Conservation (phyloP, 495 filamentous ascomycete genomes). For the Talaromyces thailandensis region DNA sequence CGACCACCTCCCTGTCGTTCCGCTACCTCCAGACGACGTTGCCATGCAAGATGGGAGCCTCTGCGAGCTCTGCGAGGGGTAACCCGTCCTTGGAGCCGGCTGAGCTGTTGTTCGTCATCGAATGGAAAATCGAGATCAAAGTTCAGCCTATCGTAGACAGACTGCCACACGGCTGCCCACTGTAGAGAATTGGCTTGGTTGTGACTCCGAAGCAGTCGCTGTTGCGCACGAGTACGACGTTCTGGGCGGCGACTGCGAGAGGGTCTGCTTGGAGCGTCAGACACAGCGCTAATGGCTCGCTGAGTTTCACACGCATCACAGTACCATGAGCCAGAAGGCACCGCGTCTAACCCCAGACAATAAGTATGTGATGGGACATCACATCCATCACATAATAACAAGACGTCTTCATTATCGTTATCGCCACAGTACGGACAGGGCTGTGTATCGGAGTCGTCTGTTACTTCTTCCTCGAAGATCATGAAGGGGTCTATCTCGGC, state of each 20-base stretch:
- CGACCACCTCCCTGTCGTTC: constrained; percentile 65
- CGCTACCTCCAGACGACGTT: constrained; percentile 72
- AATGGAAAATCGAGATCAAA: constrained; percentile 87
- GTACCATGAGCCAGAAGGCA: constrained; percentile 74
- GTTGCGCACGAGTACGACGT: constrained; percentile 44
- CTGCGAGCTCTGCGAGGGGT: constrained; percentile 56
- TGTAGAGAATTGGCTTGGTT: constrained; percentile 38
- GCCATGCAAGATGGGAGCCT: constrained; percentile 62
- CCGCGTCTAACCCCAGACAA: constrained; percentile 67
- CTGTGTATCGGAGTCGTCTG: constrained; percentile 48
- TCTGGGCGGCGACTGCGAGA: constrained; percentile 25
- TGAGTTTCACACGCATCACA: constrained; percentile 64
- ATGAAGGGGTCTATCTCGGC: constrained; percentile 78
- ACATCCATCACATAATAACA: constrained; percentile 84
- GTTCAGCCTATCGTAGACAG: constrained; percentile 55
- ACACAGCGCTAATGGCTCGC: constrained; percentile 32
- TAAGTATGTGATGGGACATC: constrained; percentile 76
- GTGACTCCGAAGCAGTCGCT: constrained; percentile 27
- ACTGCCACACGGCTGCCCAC: constrained; percentile 64
- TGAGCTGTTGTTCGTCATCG: constrained; percentile 53
- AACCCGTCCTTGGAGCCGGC: constrained; percentile 40
- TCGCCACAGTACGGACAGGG: constrained; percentile 77
- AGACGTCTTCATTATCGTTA: constrained; percentile 64
- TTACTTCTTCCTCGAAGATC: constrained; percentile 64
- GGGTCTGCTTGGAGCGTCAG: constrained; percentile 21